Base-by-base conservation (phyloP, 768 basidiomycete species). In the Royoungia palumana region DNA sequence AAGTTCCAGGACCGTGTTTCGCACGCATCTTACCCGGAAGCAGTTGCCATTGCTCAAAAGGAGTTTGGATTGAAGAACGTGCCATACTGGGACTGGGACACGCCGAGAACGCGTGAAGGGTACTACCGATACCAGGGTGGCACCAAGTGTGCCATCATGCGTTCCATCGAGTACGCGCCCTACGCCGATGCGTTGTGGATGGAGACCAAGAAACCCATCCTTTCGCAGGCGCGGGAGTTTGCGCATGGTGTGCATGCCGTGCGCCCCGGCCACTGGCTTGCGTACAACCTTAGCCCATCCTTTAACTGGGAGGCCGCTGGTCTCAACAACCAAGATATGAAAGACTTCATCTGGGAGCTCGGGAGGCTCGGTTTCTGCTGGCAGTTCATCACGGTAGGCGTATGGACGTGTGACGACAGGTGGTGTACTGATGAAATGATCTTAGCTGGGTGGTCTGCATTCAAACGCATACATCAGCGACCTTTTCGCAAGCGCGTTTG, bases 121-220 rank as follows among this genome's bases (percentile, higher is more conserved):
- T 98, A 82, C 75, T 98, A 94, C 77, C 83, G 95, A 55, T 97
- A 95, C 76, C 90, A 94, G 69, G 94, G 95, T 51, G 95, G 95
- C 8, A 98, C 94, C 5, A 84, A 90, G 64, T 94, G 93, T 63
- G 94, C 94, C 10, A 79, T 98, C 61, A 86, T 89, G 70, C 90
- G 95, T 50, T 89, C 88, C 16, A 75, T 94, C 50, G 93, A 92
- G 22, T 97, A 91, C 61, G 93, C 93, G 24, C 95, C 94, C 4
- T 94, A 94, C 68, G 89, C 92, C 43, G 93, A 94, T 68, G 70
- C 90, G 46, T 62, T 94, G 57, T 94, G 92, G 91, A 94, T 94
- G 93, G 92, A 94, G 76, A 99, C 96, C 39, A 92, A 93, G 75
- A 87, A 81, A 58, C 96, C 96, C 13, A 94, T 97, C 67, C 72